A percentile compares a stretch with the other conserved stretches of the same genome.
Evolutionary conservation across 208 protist genomes (phyloP).

Genomic region (Leishmania major): DNA sequence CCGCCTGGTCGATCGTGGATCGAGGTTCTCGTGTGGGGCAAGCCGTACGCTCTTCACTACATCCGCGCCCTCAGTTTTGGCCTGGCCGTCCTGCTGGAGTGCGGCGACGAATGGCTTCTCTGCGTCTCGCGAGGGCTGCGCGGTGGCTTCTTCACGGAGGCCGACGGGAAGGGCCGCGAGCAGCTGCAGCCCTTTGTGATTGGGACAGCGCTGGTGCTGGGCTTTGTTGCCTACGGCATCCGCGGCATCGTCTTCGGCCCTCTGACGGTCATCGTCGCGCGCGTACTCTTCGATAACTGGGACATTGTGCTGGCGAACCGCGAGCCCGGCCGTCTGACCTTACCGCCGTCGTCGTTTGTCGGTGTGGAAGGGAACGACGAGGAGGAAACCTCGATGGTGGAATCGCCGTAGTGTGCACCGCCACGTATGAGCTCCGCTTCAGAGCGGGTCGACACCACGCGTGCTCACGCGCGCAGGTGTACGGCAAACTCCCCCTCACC

Average conservation of each 20-base stretch:
- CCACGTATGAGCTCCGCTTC: neutral
- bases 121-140: conserved; percentile 55
- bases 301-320: conserved; percentile 37
- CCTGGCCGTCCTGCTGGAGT: conserved; percentile 44
- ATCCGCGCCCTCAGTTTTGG: conserved; percentile 34
- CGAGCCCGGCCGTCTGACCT: neutral
- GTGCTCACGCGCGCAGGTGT: neutral
- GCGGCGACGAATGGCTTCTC: conserved; percentile 69
- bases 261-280: conserved; percentile 72
- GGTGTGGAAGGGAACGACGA: conserved; percentile 1
- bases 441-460: neutral
- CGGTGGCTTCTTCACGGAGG: conserved; percentile 33
- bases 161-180: conserved; percentile 29
- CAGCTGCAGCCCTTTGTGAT: conserved; percentile 65
- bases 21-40: conserved; percentile 14
- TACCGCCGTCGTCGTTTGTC: neutral
- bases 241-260: conserved; percentile 70
- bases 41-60: conserved; percentile 25
- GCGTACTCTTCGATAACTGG: conserved; percentile 80
- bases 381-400: neutral
- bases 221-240: conserved; percentile 65
- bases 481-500: neutral
- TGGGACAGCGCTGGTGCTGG: conserved; percentile 59
- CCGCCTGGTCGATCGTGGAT: conserved; percentile 9
- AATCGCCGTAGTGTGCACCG: neutral